Percentiles rank a stretch among this genome's conserved stretches.
Conservation (phyloP, 345 rosid species). For the Iberis pinnata region DNA sequence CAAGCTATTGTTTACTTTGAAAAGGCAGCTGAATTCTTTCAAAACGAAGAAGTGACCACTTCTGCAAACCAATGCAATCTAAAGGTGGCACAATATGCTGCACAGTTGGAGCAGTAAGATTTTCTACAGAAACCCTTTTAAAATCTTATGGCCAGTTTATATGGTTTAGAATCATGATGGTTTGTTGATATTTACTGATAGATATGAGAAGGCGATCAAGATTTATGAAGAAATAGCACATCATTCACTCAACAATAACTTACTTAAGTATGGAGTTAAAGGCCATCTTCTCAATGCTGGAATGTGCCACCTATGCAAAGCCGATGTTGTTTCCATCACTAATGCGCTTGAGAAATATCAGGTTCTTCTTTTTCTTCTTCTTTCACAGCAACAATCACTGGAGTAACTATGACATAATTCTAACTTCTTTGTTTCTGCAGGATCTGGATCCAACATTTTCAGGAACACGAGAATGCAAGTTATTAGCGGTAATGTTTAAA, state of each 20-base stretch:
- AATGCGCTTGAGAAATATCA: slow-evolving; percentile 76
- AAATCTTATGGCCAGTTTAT: no score
- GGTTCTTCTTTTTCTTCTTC: slow-evolving; percentile 36
- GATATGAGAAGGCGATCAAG: slow-evolving; percentile 71
- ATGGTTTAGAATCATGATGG: not conserved
- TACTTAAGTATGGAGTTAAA: slow-evolving; percentile 84
- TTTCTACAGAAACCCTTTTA: slow-evolving; percentile 13
- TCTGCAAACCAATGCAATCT: slow-evolving; percentile 86
- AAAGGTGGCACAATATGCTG: slow-evolving; percentile 80
- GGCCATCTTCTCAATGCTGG: slow-evolving; percentile 91
- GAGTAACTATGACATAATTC: slow-evolving; percentile 12
- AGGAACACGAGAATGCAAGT: slow-evolving; percentile 64
- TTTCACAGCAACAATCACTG: not conserved
- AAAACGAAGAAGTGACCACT: slow-evolving; percentile 59
- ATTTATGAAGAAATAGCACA: slow-evolving; percentile 68
- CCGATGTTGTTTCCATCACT: slow-evolving; percentile 59
- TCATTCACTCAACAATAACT: slow-evolving; percentile 51
- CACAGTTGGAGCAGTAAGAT: slow-evolving; percentile 68
- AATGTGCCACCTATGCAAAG: slow-evolving; percentile 77
- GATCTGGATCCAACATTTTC: slow-evolving; percentile 82
- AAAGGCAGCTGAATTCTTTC: slow-evolving; percentile 60
- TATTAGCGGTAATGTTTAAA: slow-evolving; percentile 36
- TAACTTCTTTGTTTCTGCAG: slow-evolving; percentile 37
- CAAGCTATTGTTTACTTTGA: slow-evolving; percentile 49
- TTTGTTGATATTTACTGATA: not conserved